Percentiles rank a stretch among this genome's conserved stretches.
Evolutionary conservation across 2,329 filamentous ascomycete species (phyloP).

Genomic region (Aspergillus sp.): DNA sequence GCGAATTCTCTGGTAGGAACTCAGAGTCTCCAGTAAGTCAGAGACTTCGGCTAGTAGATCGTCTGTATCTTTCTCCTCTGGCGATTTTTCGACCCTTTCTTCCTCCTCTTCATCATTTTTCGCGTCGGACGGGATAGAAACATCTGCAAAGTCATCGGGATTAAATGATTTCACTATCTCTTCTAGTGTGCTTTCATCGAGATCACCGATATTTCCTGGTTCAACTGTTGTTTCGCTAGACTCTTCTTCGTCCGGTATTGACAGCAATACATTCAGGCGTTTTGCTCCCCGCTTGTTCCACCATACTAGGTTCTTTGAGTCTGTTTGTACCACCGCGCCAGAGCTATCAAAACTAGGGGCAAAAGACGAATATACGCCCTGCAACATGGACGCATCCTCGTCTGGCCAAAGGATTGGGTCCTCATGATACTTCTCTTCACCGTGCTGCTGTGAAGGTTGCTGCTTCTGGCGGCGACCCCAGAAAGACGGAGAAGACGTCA

Average conservation of each 20-base stretch:
- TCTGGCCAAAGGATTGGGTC: conserved; percentile 31
- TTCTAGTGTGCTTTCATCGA: conserved; percentile 42
- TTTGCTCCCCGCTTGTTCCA: conserved; percentile 45
- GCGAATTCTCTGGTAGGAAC: conserved; percentile 63
- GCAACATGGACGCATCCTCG: conserved; percentile 38
- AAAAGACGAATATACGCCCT: conserved; percentile 50
- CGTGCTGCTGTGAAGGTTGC: conserved; percentile 20
- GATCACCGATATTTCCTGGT: conserved; percentile 33
- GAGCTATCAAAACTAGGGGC: conserved; percentile 49
- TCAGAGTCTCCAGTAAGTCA: conserved; percentile 60
- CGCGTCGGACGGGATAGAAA: conserved; percentile 21
- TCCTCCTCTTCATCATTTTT: conserved; percentile 18
- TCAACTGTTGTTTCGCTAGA: conserved; percentile 23
- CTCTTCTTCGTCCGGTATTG: conserved; percentile 24
- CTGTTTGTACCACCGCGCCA: conserved; percentile 41
- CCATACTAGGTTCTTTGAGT: conserved; percentile 46
- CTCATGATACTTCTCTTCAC: conserved; percentile 25
- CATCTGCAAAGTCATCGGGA: conserved; percentile 34
- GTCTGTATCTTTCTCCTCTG: conserved; percentile 50
- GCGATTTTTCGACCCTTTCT: conserved; percentile 34
- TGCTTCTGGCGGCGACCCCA: conserved; percentile 40
- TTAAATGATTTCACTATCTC: conserved; percentile 45
- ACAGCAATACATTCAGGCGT: conserved; percentile 38
- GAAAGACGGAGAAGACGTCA: conserved; percentile 38
- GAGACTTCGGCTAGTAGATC: conserved; percentile 58